These are phyloP conservation scores for Pontederia paniculata DNA, from an alignment of 176 grass and related monocot genomes.

Conservation along the genomic window DNA sequence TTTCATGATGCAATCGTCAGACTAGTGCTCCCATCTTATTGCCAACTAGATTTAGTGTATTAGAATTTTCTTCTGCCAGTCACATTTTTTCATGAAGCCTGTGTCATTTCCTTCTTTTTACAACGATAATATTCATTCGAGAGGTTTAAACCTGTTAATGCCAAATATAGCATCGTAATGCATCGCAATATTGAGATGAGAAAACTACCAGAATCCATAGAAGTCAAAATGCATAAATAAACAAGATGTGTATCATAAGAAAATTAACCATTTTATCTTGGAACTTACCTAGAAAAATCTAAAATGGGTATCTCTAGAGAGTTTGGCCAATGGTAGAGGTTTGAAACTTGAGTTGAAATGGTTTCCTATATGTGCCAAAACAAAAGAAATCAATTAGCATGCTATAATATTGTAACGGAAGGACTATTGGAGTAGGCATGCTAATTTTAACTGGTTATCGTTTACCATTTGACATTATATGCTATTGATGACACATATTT, in stretches of 20 bases:
- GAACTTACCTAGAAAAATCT: constrained; percentile 65
- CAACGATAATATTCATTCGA: too few relatives aligned
- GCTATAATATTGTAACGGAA: neutral
- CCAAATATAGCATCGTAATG: too few relatives aligned
- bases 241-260: neutral
- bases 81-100: neutral
- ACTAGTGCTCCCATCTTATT: too few relatives aligned
- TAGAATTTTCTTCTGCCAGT: too few relatives aligned
- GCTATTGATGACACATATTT: neutral
- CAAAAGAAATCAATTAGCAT: neutral
- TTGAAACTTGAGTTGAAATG: constrained; percentile 68
- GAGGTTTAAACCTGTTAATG: too few relatives aligned
- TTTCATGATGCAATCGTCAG: too few relatives aligned
- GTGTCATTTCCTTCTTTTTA: neutral
- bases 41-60: too few relatives aligned
- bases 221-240: neutral
- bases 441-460: neutral
- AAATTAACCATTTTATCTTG: constrained; percentile 3
- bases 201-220: neutral
- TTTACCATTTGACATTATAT: neutral
- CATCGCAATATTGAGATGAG: neutral
- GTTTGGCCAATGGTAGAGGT: constrained; percentile 87
- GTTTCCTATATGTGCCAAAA: constrained; percentile 37
- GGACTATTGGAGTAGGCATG: neutral
- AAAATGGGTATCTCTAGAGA: constrained; percentile 75